These are phyloP conservation scores for Aspergillus transmontanensis DNA, from an alignment of 2,329 filamentous ascomycete species.

Conservation along the genomic window DNA sequence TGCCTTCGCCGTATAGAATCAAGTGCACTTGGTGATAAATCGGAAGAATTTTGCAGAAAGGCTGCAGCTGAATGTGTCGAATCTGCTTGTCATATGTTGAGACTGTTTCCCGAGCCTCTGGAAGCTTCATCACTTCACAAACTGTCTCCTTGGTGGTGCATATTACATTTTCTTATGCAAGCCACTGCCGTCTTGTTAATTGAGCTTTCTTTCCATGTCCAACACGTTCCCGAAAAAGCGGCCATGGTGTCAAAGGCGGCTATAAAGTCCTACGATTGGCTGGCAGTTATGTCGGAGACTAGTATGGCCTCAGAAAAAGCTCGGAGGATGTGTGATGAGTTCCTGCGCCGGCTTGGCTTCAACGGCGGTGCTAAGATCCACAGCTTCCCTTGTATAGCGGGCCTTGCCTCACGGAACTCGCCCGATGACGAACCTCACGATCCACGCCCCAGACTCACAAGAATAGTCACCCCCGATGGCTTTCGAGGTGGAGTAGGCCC, in stretches of 20 bases:
- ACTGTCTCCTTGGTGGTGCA: slow-evolving; percentile 48
- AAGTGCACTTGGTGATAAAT: slow-evolving; percentile 34
- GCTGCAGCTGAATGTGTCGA: slow-evolving; percentile 46
- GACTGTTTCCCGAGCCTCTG: slow-evolving; percentile 43
- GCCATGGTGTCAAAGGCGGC: slow-evolving; percentile 37
- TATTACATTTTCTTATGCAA: slow-evolving; percentile 49
- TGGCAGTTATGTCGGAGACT: slow-evolving; percentile 33
- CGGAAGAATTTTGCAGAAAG: slow-evolving; percentile 40
- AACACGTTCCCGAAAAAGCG: slow-evolving; percentile 47
- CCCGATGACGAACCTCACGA: background rate
- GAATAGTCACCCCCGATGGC: background rate
- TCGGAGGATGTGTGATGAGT: slow-evolving; percentile 39
- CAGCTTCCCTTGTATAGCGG: slow-evolving; percentile 19
- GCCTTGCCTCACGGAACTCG: background rate
- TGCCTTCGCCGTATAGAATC: slow-evolving; percentile 46
- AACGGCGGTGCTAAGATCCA: slow-evolving; percentile 34
- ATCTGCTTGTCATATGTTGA: slow-evolving; percentile 44
- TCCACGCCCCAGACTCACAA: background rate
- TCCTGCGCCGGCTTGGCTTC: slow-evolving; percentile 38
- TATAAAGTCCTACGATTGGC: slow-evolving; percentile 40
- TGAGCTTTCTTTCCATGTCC: slow-evolving; percentile 45
- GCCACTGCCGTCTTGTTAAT: slow-evolving; percentile 47
- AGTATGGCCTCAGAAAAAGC: slow-evolving; percentile 35
- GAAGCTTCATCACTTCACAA: slow-evolving; percentile 40
- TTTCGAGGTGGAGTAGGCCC: background rate